Percentiles rank a stretch among this genome's conserved stretches.
These are phyloP conservation scores for Colletotrichum abscissum DNA, from an alignment of 2,329 filamentous ascomycete genomes.

Conservation along the genomic window DNA sequence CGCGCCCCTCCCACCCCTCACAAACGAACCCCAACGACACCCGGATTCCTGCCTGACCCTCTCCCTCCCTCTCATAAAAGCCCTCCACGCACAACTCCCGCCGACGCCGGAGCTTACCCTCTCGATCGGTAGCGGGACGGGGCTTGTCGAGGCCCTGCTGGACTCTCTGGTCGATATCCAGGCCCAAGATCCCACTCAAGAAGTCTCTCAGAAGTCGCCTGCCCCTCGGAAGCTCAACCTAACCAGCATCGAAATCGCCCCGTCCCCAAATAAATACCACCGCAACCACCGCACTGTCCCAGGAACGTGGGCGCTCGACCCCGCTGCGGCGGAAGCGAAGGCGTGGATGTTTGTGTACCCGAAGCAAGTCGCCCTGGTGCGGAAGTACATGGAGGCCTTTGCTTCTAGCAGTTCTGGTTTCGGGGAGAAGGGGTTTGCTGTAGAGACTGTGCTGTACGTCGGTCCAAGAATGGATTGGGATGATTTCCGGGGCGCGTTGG, in stretches of 20 bases:
- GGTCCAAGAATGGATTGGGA: conserved; percentile 30
- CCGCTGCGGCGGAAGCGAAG: conserved; percentile 39
- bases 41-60: conserved; percentile 44
- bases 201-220: no score
- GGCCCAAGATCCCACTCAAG: not conserved
- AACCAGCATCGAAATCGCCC: conserved; percentile 30
- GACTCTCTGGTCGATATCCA: conserved; percentile 9
- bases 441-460: conserved; percentile 16
- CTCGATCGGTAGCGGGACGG: conserved; percentile 46
- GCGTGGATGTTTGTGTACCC: conserved; percentile 49
- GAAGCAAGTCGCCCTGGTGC: conserved; percentile 43
- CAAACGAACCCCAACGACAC: conserved; percentile 26
- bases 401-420: not conserved
- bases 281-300: conserved; percentile 40
- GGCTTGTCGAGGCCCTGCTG: conserved; percentile 43
- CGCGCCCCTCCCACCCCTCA: conserved; percentile 15
- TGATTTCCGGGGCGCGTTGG: conserved; percentile 5
- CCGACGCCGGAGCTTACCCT: conserved; percentile 25
- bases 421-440: not conserved
- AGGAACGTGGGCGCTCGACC: conserved; percentile 45
- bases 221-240: not conserved
- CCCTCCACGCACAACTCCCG: conserved; percentile 31
- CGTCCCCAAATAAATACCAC: not conserved
- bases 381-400: conserved; percentile 40
- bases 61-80: conserved; percentile 40